phyloP scores from a whole-genome alignment of 345 rosid species.

The Iberis pinnata region DNA sequence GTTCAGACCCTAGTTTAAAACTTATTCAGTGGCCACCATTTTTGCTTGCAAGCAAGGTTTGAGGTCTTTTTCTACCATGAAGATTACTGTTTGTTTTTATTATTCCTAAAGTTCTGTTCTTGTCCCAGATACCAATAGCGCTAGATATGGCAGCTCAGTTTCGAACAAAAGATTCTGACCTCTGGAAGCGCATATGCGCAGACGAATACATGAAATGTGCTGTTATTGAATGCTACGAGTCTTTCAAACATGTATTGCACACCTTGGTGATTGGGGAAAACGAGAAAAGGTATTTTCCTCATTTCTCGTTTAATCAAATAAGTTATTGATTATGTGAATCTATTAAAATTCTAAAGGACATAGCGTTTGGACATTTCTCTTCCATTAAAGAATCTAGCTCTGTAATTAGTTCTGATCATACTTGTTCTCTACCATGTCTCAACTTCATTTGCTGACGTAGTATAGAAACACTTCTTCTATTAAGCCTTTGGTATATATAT shows the following conservation, averaged over 20 bases:
- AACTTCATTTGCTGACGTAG: not conserved
- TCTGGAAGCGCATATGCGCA: conserved; percentile 91
- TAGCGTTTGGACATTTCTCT: no score
- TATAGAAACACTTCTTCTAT: conserved; percentile 1
- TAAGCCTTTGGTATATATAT: not conserved
- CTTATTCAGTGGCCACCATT: conserved; percentile 98
- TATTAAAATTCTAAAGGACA: no score
- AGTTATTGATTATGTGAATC: conserved; percentile 7
- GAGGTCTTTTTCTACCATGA: conserved; percentile 18
- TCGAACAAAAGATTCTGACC: conserved; percentile 69
- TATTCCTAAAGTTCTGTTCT: conserved; percentile 15
- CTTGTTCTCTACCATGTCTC: conserved; percentile 4
- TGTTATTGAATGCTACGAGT: conserved; percentile 92
- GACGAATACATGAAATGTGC: conserved; percentile 99
- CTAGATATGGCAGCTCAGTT: conserved; percentile 92
- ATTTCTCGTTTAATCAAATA: not conserved
- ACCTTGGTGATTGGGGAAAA: conserved; percentile 80
- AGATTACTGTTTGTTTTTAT: not conserved
- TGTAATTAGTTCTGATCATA: conserved; percentile 6
- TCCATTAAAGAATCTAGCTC: no score
- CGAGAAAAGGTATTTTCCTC: conserved; percentile 73
- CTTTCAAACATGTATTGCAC: conserved; percentile 72
- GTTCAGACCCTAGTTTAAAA: conserved; percentile 86
- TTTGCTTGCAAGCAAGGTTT: conserved; percentile 96
- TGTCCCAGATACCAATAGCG: conserved; percentile 81